These are phyloP conservation scores for Polygonum aviculare DNA, from an alignment of 148 eudicot species.

Conservation along the genomic window DNA sequence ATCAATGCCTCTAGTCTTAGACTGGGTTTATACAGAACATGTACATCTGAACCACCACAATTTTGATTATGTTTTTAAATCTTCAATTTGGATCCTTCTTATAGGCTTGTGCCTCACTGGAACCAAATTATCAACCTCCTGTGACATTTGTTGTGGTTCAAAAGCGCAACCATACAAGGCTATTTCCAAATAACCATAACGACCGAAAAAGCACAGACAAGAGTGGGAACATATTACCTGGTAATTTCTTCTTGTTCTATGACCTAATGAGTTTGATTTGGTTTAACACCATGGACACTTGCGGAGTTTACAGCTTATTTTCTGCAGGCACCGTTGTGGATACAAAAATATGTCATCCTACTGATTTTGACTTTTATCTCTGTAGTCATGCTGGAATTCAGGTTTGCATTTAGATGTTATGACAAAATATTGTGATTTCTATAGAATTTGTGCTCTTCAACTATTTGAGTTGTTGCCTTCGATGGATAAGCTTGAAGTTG, in stretches of 20 bases:
- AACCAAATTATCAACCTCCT: slow-evolving; percentile 76
- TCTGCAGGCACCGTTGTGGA: slow-evolving; percentile 70
- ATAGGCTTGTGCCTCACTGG: slow-evolving; percentile 88
- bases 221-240: slow-evolving; percentile 85
- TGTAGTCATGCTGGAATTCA: slow-evolving; percentile 92
- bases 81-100: background rate
- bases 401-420: slow-evolving; percentile 22
- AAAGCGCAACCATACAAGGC: slow-evolving; percentile 88
- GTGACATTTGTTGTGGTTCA: slow-evolving; percentile 88
- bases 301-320: background rate
- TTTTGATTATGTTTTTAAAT: background rate
- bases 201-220: slow-evolving; percentile 59
- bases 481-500: background rate
- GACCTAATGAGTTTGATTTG: background rate
- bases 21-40: too few relatives aligned
- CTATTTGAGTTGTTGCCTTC: background rate
- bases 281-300: background rate
- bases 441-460: background rate
- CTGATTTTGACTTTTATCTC: slow-evolving; percentile 68
- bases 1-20: background rate
- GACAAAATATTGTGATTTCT: background rate
- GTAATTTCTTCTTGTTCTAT: slow-evolving; percentile 23
- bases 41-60: too few relatives aligned
- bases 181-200: slow-evolving; percentile 68
- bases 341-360: slow-evolving; percentile 74